Evolutionary conservation across 2,329 filamentous ascomycete genomes (phyloP), one percentile per base, ranked within the genome.

Genomic region (Karstenula rhodostoma): DNA sequence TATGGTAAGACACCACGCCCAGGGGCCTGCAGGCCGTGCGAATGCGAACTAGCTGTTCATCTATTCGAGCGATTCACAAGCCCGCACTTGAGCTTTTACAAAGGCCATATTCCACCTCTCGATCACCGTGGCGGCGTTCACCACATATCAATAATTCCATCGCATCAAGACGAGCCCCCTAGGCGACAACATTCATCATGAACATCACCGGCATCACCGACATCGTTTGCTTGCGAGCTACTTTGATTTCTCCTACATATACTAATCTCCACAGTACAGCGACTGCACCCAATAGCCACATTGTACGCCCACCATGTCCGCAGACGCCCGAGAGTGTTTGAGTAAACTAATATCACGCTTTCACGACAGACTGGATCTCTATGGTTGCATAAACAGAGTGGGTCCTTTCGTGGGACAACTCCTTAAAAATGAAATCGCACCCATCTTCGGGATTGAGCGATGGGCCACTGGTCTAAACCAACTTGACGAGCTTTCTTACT

Each of bases 401-500:
- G 40, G 19, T n/a, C 15, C 19, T 13, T 59, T 27, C 42, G 40
- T 12, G 9, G 6, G 32, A 35, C 51, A 48, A n/a, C 56, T 50
- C 9, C 48, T 72, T 15, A 33, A 22, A 2, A 70, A 71, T 33
- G 32, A 52, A 0, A 58, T 72, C 4, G 60, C 63, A 9, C 65
- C 66, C 0, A 61, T 69, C 29, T 67, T 72, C 46, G 23, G n/a
- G 5, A 27, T 35, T 1, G 56, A 68, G 6, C 67, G 69, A 10
- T 72, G 69, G 68, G 57, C 46, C 4, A 58, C 47, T 2, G 60
- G 68, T 7, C 60, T 56, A 33, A 66, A 50, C 3, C 68, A 72
- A 40, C 32, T 62, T 48, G 59, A 57, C 2, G 6, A 5, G 1
- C 2, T 52, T 0, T 49, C 64, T 6, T 67, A 59, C 43, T 8